phyloP scores from a whole-genome alignment of 768 basidiomycete genomes.

The Lentinula sp. region DNA sequence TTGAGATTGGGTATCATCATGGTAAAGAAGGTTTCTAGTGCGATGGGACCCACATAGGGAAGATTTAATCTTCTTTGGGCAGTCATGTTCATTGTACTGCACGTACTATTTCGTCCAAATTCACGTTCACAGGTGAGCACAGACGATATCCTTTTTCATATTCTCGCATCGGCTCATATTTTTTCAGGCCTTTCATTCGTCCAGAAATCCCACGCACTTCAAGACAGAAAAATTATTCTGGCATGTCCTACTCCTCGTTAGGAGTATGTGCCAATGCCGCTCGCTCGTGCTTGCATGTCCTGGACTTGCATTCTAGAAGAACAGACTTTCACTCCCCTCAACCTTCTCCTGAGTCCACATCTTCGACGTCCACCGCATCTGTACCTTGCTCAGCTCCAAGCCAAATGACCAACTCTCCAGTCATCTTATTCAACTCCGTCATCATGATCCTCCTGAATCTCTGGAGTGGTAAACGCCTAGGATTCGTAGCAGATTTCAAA shows the following conservation, averaged over 20 bases:
- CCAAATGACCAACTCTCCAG: not conserved
- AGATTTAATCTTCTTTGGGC: conserved; percentile 30
- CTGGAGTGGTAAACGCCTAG: conserved; percentile 39
- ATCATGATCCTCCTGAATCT: conserved; percentile 44
- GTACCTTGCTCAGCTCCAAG: not conserved
- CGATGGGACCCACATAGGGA: conserved; percentile 40
- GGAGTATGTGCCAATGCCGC: conserved; percentile 25
- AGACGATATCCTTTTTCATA: conserved; percentile 35
- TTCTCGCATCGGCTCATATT: conserved; percentile 16
- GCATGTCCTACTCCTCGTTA: conserved; percentile 54
- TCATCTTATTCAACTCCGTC: conserved; percentile 28
- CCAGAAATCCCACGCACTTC: conserved; percentile 38
- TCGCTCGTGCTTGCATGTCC: conserved; percentile 48
- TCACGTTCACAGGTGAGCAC: conserved; percentile 34
- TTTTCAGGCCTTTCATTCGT: not conserved
- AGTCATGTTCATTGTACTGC: conserved; percentile 43
- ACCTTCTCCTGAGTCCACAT: not conserved
- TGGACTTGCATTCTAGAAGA: conserved; percentile 32
- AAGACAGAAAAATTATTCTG: conserved; percentile 22
- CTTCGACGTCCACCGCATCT: not conserved
- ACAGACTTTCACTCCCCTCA: conserved; percentile 4
- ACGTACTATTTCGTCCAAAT: conserved; percentile 40
- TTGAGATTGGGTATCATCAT: not conserved
- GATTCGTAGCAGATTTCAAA: conserved; percentile 30
- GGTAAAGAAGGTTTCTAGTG: conserved; percentile 18